A percentile compares a stretch with the other conserved stretches of the same genome.
Conservation (phyloP, 202 grass and related monocot species). For the Setaria viridis region DNA sequence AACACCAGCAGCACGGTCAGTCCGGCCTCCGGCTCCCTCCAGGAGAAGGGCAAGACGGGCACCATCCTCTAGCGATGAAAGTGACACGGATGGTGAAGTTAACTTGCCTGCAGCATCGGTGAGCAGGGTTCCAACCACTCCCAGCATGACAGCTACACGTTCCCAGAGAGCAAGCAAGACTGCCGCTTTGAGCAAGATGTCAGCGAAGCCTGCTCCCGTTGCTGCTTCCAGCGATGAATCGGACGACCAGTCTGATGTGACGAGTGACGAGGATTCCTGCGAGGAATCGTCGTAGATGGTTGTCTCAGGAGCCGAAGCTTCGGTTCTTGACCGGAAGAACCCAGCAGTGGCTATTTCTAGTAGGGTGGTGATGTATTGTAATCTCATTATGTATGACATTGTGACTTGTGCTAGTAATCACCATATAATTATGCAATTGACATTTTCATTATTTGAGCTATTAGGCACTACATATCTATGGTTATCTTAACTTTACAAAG, state of each 20-base stretch:
- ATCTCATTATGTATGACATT: slow-evolving; percentile 6
- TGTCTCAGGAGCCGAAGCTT: neutral
- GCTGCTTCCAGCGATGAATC: slow-evolving; percentile 47
- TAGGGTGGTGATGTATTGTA: neutral
- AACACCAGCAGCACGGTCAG: slow-evolving; percentile 69
- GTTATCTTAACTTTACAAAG: too few species aligned
- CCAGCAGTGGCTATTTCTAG: neutral
- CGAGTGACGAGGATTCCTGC: slow-evolving; percentile 60
- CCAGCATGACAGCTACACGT: slow-evolving; percentile 45
- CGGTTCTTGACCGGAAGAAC: slow-evolving; percentile 41
- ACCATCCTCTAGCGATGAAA: slow-evolving; percentile 54
- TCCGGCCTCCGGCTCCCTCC: slow-evolving; percentile 46
- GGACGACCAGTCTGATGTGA: slow-evolving; percentile 46
- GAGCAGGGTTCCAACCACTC: slow-evolving; percentile 53
- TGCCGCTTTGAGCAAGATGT: slow-evolving; percentile 72
- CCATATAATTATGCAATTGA: neutral
- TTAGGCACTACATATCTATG: neutral
- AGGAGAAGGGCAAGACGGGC: slow-evolving; percentile 66
- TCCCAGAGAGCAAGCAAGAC: slow-evolving; percentile 86
- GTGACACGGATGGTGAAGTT: slow-evolving; percentile 17
- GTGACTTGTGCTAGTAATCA: neutral
- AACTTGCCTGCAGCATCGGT: slow-evolving; percentile 36
- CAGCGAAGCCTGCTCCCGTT: slow-evolving; percentile 40
- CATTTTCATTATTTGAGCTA: neutral
- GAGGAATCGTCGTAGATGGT: slow-evolving; percentile 25